Conservation (phyloP, 352 stramenopile species). For the Phytophthora niederhauseri region DNA sequence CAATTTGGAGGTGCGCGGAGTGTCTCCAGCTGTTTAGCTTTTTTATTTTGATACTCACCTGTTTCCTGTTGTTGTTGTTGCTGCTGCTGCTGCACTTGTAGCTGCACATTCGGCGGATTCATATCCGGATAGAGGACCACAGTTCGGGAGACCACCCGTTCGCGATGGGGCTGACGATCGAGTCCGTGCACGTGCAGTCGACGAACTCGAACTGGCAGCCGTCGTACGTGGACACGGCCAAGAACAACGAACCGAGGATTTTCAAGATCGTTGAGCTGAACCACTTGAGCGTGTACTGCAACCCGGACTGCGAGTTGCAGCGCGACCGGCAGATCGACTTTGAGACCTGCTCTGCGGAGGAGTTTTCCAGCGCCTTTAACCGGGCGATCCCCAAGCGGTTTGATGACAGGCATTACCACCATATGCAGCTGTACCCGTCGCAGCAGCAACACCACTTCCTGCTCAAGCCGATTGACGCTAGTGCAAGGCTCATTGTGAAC, state of each 20-base stretch:
- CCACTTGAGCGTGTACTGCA: constrained; percentile 87
- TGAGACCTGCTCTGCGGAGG: constrained; percentile 69
- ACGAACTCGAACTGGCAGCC: constrained; percentile 90
- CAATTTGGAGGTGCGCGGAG: constrained; percentile 74
- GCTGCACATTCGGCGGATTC: constrained; percentile 87
- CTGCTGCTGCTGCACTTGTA: constrained; percentile 19
- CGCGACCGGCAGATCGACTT: constrained; percentile 64
- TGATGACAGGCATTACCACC: constrained; percentile 66
- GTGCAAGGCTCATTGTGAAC: constrained; percentile 82
- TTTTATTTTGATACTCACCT: neutral
- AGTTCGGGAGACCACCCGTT: constrained; percentile 84
- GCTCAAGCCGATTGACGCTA: constrained; percentile 84
- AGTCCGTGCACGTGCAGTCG: constrained; percentile 86
- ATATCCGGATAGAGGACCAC: constrained; percentile 83
- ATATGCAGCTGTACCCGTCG: constrained; percentile 75
- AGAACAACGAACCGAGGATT: constrained; percentile 85
- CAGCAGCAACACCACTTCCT: constrained; percentile 86
- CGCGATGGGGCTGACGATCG: constrained; percentile 78
- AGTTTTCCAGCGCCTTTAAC: constrained; percentile 81
- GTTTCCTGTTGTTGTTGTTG: constrained; percentile 5
- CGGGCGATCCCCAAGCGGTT: constrained; percentile 85
- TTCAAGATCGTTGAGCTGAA: constrained; percentile 92
- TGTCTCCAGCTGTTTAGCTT: neutral
- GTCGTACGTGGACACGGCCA: constrained; percentile 79
- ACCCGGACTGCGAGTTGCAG: constrained; percentile 78